phyloP scores from a whole-genome alignment of 139 green algal species.

The Axilococcus clingmanii region DNA sequence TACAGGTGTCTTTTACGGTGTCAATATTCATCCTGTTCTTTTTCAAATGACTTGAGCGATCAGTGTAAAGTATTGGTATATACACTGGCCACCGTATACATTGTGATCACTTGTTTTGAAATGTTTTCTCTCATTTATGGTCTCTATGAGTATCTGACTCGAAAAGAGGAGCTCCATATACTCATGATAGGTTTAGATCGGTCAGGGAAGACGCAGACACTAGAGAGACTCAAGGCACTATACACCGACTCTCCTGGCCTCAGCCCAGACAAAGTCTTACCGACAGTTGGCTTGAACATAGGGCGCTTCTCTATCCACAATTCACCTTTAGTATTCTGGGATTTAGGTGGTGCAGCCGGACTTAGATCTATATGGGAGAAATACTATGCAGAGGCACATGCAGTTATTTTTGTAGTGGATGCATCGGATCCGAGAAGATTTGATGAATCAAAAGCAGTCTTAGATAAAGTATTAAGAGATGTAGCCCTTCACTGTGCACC shows the following conservation, averaged over 20 bases:
- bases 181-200: slow-evolving; percentile 88
- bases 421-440: slow-evolving; percentile 34
- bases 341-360: slow-evolving; percentile 70
- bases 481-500: slow-evolving; percentile 71
- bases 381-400: slow-evolving; percentile 89
- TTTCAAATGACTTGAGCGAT: too few species aligned
- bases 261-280: slow-evolving; percentile 67
- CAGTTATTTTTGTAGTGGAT: slow-evolving; percentile 85
- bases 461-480: slow-evolving; percentile 58
- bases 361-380: slow-evolving; percentile 94
- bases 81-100: too few species aligned
- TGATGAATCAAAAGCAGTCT: slow-evolving; percentile 45
- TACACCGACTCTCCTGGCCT: slow-evolving; percentile 57
- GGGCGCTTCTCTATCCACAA: slow-evolving; percentile 61
- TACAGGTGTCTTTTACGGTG: neutral
- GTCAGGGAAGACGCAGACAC: slow-evolving; percentile 80
- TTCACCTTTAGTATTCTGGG: slow-evolving; percentile 79
- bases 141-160: slow-evolving; percentile 60
- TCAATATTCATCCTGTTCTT: neutral
- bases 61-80: too few species aligned
- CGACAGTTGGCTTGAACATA: slow-evolving; percentile 92
- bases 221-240: slow-evolving; percentile 83
- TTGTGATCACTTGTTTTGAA: too few species aligned
- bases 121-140: slow-evolving; percentile 87
- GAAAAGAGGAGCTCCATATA: slow-evolving; percentile 83